These are phyloP conservation scores for Marasmius tenuissimus DNA, from an alignment of 1,284 basidiomycete genomes.

Conservation along the genomic window DNA sequence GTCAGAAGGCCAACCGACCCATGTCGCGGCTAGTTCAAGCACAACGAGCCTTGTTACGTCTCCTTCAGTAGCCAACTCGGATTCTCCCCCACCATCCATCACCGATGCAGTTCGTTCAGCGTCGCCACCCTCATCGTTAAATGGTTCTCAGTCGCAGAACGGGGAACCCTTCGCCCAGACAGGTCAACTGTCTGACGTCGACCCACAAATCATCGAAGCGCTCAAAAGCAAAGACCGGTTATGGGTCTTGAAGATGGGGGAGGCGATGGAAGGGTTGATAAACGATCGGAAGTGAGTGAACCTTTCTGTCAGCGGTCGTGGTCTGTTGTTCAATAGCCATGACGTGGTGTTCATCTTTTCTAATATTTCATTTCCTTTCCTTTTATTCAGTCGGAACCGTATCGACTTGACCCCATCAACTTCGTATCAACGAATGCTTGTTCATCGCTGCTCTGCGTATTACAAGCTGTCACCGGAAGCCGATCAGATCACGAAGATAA, in stretches of 20 bases:
- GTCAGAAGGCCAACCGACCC: conserved; percentile 11
- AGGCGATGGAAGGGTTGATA: conserved; percentile 77
- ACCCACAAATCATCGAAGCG: conserved; percentile 79
- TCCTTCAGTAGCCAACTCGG: conserved; percentile 3
- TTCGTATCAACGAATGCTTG: conserved; percentile 78
- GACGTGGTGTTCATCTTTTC: conserved; percentile 3
- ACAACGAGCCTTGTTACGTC: conserved; percentile 15
- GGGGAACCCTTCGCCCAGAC: conserved; percentile 15
- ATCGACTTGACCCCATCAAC: conserved; percentile 66
- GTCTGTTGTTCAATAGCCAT: conserved; percentile 5
- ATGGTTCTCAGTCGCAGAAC: background rate
- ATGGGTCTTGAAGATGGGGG: conserved; percentile 80
- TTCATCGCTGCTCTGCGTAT: conserved; percentile 79
- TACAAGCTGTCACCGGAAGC: conserved; percentile 69
- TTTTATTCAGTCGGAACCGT: conserved; percentile 27
- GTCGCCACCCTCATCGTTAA: conserved; percentile 11
- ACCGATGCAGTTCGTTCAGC: conserved; percentile 12
- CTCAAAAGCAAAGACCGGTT: conserved; percentile 82
- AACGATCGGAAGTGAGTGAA: conserved; percentile 64
- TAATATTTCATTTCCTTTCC: background rate
- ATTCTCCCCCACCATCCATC: conserved; percentile 17
- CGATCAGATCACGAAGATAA: conserved; percentile 62
- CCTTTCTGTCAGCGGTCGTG: background rate
- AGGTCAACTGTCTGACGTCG: conserved; percentile 46
- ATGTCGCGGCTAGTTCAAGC: conserved; percentile 19